Conservation (phyloP, 768 basidiomycete genomes). For the Pleurotus tuber-regium region DNA sequence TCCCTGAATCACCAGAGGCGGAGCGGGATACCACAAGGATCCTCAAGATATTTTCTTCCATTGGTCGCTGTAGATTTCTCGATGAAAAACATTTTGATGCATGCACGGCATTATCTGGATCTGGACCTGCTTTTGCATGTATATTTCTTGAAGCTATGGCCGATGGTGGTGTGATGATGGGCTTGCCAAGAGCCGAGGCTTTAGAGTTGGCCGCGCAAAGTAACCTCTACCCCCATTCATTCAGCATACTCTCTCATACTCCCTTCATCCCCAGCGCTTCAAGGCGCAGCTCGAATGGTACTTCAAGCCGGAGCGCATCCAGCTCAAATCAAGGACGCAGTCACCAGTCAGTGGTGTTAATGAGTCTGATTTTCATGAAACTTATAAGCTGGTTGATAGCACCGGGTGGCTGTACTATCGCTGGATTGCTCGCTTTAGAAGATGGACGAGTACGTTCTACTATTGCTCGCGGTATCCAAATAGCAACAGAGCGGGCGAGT, state of each 20-base stretch:
- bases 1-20: constrained; percentile 50
- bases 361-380: no score
- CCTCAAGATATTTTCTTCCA: constrained; percentile 93
- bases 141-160: constrained; percentile 98
- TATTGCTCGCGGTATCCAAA: constrained; percentile 92
- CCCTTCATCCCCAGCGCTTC: constrained; percentile 76
- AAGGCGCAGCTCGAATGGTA: constrained; percentile 96
- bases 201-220: constrained; percentile 95
- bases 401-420: constrained; percentile 97
- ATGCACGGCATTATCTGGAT: constrained; percentile 93
- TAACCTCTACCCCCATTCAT: constrained; percentile 26
- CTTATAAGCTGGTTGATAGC: no score
- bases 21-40: constrained; percentile 71
- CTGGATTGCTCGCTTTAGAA: constrained; percentile 92
- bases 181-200: constrained; percentile 89
- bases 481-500: constrained; percentile 87
- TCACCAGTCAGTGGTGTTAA: constrained; percentile 78
- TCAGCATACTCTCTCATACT: constrained; percentile 9
- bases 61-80: constrained; percentile 92
- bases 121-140: constrained; percentile 96
- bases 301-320: constrained; percentile 88
- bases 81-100: constrained; percentile 99
- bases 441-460: constrained; percentile 93
- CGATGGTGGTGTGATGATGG: constrained; percentile 99
- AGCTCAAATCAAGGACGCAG: constrained; percentile 94